Percentiles rank a stretch among this genome's conserved stretches.
These are phyloP conservation scores for Avena atlantica DNA, from an alignment of 176 grass and related monocot species.

Conservation along the genomic window DNA sequence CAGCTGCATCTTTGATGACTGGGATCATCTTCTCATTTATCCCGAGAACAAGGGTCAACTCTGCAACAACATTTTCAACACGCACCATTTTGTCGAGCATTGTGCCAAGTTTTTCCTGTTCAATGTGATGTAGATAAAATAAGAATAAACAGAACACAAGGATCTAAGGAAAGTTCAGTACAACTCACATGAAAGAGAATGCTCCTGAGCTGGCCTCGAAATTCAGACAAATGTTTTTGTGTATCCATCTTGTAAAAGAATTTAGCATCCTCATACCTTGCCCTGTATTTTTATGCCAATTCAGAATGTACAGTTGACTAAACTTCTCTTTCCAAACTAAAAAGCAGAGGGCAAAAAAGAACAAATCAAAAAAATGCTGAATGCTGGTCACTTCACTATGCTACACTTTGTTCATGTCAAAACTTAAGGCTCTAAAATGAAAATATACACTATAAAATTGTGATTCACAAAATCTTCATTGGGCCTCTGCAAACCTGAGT, in stretches of 20 bases:
- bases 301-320: slow-evolving; percentile 44
- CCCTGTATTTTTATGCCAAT: slow-evolving; percentile 60
- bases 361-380: neutral
- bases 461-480: slow-evolving; percentile 29
- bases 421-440: slow-evolving; percentile 10
- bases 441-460: slow-evolving; percentile 6
- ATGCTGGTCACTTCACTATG: neutral
- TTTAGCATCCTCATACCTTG: slow-evolving; percentile 92
- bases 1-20: slow-evolving; percentile 71
- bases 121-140: slow-evolving; percentile 32
- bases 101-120: slow-evolving; percentile 94
- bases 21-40: slow-evolving; percentile 60
- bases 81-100: slow-evolving; percentile 94
- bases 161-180: slow-evolving; percentile 24
- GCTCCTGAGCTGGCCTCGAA: slow-evolving; percentile 70
- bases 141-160: slow-evolving; percentile 20
- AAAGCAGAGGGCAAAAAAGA: neutral
- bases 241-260: slow-evolving; percentile 98
- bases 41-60: slow-evolving; percentile 60
- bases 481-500: slow-evolving; percentile 61
- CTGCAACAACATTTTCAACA: slow-evolving; percentile 57
- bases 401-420: slow-evolving; percentile 11
- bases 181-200: slow-evolving; percentile 98
- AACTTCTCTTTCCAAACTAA: slow-evolving; percentile 24
- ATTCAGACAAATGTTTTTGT: slow-evolving; percentile 88